These are phyloP conservation scores for Poa annua DNA, from an alignment of 176 grass and related monocot genomes.

Conservation along the genomic window DNA sequence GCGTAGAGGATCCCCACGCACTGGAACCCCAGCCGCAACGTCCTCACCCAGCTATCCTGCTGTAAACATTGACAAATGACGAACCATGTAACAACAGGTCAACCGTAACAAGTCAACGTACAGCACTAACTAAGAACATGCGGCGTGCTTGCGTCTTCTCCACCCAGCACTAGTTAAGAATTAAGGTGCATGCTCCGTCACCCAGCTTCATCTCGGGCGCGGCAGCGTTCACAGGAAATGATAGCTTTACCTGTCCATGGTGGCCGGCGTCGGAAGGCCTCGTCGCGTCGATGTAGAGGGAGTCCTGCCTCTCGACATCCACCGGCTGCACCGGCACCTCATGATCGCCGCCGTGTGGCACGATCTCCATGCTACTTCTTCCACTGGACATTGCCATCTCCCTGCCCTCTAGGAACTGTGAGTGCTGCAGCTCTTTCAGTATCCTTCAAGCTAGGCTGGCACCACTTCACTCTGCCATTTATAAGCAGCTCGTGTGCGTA, in stretches of 20 bases:
- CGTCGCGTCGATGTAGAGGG: conserved; percentile 53
- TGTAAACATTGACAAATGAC: neutral
- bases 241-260: conserved; percentile 36
- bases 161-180: too few relatives aligned
- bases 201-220: too few relatives aligned
- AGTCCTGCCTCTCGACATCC: conserved; percentile 55
- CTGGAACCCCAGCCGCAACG: conserved; percentile 61
- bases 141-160: too few relatives aligned
- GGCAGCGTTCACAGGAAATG: too few relatives aligned
- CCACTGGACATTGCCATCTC: neutral
- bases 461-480: conserved; percentile 10
- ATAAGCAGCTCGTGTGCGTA: conserved; percentile 15
- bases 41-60: conserved; percentile 57
- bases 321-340: conserved; percentile 26
- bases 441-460: too few relatives aligned
- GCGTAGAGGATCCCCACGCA: conserved; percentile 67
- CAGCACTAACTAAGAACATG: too few relatives aligned
- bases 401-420: neutral
- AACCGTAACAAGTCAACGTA: too few relatives aligned
- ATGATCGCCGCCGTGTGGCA: conserved; percentile 27
- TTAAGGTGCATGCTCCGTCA: too few relatives aligned
- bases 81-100: neutral
- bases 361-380: conserved; percentile 43
- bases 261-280: conserved; percentile 35
- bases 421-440: too few relatives aligned